Percentiles rank a stretch among this genome's conserved stretches.
These are phyloP conservation scores for Cydonia oblonga DNA, from an alignment of 331 rosid genomes.

Conservation along the genomic window DNA sequence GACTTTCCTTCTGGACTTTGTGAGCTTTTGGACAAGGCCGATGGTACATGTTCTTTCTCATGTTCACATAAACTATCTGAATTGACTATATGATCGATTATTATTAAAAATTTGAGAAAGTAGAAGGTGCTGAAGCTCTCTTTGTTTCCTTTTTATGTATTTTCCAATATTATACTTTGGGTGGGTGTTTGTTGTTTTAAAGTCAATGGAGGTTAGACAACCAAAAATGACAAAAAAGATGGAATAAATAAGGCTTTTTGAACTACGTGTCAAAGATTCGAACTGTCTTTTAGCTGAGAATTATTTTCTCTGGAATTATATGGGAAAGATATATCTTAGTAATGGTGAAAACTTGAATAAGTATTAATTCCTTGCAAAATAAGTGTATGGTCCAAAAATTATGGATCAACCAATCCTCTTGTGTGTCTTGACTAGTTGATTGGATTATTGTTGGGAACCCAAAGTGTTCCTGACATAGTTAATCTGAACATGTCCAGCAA, in stretches of 20 bases:
- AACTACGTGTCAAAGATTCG: neutral
- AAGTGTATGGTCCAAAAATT: neutral
- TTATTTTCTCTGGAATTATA: neutral
- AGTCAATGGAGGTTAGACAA: neutral
- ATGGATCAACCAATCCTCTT: neutral
- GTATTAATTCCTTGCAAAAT: neutral
- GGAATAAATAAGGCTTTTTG: neutral
- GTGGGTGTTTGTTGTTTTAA: neutral
- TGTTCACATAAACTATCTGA: neutral
- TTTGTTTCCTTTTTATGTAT: neutral
- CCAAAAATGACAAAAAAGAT: neutral
- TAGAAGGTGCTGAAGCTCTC: neutral
- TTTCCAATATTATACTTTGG: neutral
- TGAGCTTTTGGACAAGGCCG: constrained; percentile 41
- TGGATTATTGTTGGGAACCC: constrained; percentile 11
- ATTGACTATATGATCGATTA: neutral
- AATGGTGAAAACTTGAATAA: neutral
- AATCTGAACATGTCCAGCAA: constrained; percentile 9
- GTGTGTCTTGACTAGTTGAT: neutral
- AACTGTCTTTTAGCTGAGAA: neutral
- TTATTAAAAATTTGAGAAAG: neutral
- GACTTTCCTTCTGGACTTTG: constrained; percentile 24
- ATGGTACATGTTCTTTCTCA: constrained; percentile 40
- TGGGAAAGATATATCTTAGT: neutral
- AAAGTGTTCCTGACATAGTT: constrained; percentile 11